Base-by-base conservation (phyloP, 176 grass and related monocot species). In the Poa annua region DNA sequence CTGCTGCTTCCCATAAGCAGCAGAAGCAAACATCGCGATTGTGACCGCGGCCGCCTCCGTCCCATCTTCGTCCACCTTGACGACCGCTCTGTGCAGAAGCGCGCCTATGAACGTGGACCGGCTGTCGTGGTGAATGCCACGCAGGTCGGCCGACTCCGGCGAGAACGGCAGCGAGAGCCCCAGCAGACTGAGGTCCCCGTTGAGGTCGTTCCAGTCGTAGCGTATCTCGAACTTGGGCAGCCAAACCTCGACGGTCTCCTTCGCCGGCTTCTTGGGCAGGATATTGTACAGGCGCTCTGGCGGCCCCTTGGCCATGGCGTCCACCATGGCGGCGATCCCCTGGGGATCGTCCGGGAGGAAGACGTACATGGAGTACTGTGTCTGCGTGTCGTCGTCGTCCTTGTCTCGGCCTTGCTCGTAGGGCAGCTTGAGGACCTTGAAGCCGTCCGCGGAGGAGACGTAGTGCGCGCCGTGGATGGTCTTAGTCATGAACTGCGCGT, bases 391-490 rank as follows among this genome's bases (percentile, higher is more conserved):
- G 4, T 45, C 39, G 10, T 8, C 8, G 42, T 8, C 42, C n/a
- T n/a, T n/a, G 42, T 45, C 44, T 45, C 44, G 29, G 6, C 11
- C n/a, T 0, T 4, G 11, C 16, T 8, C 5, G 71, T 81, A 81
- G 8, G 71, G 85, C 8, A 81, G 85, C 85, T 26, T 76, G 49
- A 87, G 36, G 9, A 76, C 50, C 79, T 82, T 76, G 71, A 76
- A 87, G 5, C 78, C 59, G 6, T 82, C 61, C 48, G 48, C 35
- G 69, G 47, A 75, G 2, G 36, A 42, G 12, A 56, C 5, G 2
- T 66, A 38, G 17, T 38, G 33, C 1, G 0, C 5, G 0, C 17
- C 3, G 34, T 38, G 1, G 0, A 0, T 0, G 21, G 7, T 0
- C 1, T 0, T 4, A 0, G 0, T 0, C 85, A 87, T 81, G 59